Base-by-base conservation (phyloP, 768 basidiomycete genomes). In the Pseudohyphozyma bogoriensis region DNA sequence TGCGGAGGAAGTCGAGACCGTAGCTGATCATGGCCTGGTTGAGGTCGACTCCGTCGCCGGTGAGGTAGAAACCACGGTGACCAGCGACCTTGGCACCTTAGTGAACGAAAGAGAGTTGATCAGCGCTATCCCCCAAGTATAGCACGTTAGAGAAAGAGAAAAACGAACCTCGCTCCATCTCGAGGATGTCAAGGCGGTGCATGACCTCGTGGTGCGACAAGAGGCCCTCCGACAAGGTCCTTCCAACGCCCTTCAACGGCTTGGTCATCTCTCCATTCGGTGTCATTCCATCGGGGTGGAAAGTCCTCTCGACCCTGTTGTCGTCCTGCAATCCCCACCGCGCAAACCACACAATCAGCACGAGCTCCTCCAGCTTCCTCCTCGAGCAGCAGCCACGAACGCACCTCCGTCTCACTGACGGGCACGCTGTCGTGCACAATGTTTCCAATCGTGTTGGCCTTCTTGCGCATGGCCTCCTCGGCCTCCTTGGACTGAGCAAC, bases 181-280 rank as follows among this genome's bases (percentile, higher is more conserved):
- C 95, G 82, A 93, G 91, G 28, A 89, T 91, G 70, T 95, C 95
- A 31, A 99, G 77, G 45, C 89, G 82, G 50, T 90, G 81, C 50
- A 99, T 80, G 29, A 97, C 89, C 77, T 99, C 95, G 70, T 99
- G 92, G 73, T 99, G 95, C n/a, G 93, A 85, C 76, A 97, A 80
- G 71, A 97, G 89, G 51, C 81, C 85, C 5, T 79, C 76, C 22
- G 72, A 68, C 72, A 81, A 82, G 20, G 51, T 55, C 18, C 60
- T 46, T 18, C 58, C 62, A 6, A 37, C 59, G 12, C 66, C 66
- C 59, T 64, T 63, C 54, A 51, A 47, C 0, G 66, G 66, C 24
- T 58, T 56, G 6, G 61, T 55, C 40, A 62, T 68, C 67, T 85
- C 81, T 28, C 85, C 86, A 66, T 88, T 82, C 32, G 77, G 84